These are phyloP conservation scores for Eucalyptus tenuipes DNA, from an alignment of 345 rosid genomes.

Conservation along the genomic window DNA sequence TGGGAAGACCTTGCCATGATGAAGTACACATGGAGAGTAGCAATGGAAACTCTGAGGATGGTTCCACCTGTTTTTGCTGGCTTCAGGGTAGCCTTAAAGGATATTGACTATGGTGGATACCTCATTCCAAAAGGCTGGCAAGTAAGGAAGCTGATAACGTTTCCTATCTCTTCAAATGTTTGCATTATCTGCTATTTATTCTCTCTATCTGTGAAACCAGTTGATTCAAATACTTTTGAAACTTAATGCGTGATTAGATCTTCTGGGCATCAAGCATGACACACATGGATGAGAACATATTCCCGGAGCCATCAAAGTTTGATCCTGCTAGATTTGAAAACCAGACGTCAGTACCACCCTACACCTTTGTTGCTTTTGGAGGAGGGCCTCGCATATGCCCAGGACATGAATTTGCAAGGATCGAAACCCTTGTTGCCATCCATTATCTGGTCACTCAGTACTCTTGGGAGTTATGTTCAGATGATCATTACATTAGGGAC, in stretches of 20 bases:
- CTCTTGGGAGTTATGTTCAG: conserved; percentile 24
- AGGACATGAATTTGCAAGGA: conserved; percentile 39
- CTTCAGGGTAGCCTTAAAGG: conserved; percentile 30
- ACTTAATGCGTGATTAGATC: background rate
- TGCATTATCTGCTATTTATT: background rate
- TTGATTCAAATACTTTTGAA: background rate
- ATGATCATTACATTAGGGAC: conserved; percentile 20
- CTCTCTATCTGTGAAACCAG: background rate
- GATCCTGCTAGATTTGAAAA: conserved; percentile 16
- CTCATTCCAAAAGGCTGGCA: conserved; percentile 46
- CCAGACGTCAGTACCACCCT: conserved; percentile 3
- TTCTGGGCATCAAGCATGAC: conserved; percentile 10
- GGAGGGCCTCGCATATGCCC: conserved; percentile 47
- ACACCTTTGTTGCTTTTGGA: conserved; percentile 16
- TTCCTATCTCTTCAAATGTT: background rate
- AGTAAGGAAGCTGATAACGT: background rate
- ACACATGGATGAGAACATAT: conserved; percentile 15
- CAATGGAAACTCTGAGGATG: conserved; percentile 27
- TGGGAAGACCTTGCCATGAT: conserved; percentile 22
- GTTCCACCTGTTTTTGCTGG: conserved; percentile 37
- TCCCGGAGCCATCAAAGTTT: conserved; percentile 8
- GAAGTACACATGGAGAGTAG: conserved; percentile 28
- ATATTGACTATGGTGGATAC: conserved; percentile 23
- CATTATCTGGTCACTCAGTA: conserved; percentile 39
- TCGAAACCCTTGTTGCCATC: conserved; percentile 26